Base-by-base conservation (phyloP, 208 protist species). In the Leishmania braziliensis region DNA sequence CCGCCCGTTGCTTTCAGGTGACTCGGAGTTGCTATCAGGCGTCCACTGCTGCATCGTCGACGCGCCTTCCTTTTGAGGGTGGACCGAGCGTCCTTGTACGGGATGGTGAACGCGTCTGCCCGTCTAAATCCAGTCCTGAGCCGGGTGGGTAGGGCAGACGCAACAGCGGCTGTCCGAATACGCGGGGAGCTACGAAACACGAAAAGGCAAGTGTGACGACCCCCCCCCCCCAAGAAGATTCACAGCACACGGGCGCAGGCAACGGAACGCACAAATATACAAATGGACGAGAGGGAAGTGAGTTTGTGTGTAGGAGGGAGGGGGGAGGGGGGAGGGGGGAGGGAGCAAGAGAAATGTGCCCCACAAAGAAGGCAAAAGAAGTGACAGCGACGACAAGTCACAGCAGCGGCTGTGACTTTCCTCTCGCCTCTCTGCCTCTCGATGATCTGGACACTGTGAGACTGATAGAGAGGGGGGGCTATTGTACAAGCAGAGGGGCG, bases 41-140 rank as follows among this genome's bases (percentile, higher is more conserved):
- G 78, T 72, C 82, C 82, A 86, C 78, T 86, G 78, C 73, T 82
- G 82, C 82, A 86, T 86, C 18, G 33, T 60, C 60, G 23, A 50
- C 26, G 62, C 10, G 36, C 39, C 5, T 23, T 48, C 18, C 65
- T 46, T 70, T 48, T n/a, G 20, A 20, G n/a, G 36, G 10, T 39
- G 62, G 62, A 0, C 62, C 23, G 62, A 20, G 29, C 5, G 9
- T 66, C 62, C 62, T 36, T 3, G 29, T 26, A 2, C 43, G n/a
- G 20, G 1, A 51, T 23, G 50, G 39, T 50, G 68, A 48, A 50
- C 26, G 62, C n/a, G 5, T 70, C 8, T 39, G 29, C 26, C 18
- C 36, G 33, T 70, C 60, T 26, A 18, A 63, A 62, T 62, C 60
- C 26, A 1, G n/a, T 3, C 26, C 8, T 48, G 33, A n/a, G 36